A percentile compares a stretch with the other conserved stretches of the same genome.
Conservation (phyloP, 305 asterid genomes). For the Solanum hybrid region DNA sequence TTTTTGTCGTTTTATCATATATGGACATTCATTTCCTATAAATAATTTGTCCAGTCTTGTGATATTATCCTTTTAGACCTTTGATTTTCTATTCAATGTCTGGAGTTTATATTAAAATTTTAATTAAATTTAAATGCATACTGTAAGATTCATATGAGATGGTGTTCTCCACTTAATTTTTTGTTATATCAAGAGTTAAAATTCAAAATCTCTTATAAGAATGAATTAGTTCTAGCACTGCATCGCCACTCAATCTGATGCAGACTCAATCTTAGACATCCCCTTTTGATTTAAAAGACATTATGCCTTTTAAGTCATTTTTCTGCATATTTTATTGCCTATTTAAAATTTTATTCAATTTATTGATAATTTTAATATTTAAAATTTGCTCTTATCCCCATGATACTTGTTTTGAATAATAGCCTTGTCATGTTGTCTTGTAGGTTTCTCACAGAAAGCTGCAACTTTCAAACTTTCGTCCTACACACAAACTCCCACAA, state of each 20-base stretch:
- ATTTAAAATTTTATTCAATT: not conserved
- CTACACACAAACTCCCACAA: not conserved
- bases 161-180: too few species aligned
- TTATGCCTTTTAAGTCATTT: not conserved
- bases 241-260: too few species aligned
- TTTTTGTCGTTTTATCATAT: not conserved
- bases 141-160: accelerated
- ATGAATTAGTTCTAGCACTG: too few species aligned
- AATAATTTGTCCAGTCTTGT: not conserved
- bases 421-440: not conserved
- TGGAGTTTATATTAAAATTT: too few species aligned
- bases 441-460: not conserved
- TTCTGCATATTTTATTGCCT: not conserved
- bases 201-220: too few species aligned
- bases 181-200: too few species aligned
- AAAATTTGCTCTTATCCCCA: not conserved
- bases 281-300: too few species aligned
- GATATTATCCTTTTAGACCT: not conserved
- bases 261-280: too few species aligned
- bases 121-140: too few species aligned
- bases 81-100: not conserved
- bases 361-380: not conserved
- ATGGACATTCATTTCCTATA: not conserved
- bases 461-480: not conserved
- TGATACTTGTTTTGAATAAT: not conserved